Percentiles rank a stretch among this genome's conserved stretches.
Evolutionary conservation across 371 early-diverging fungal genomes (phyloP).

Genomic region (Apophysomyces trapeziformis): DNA sequence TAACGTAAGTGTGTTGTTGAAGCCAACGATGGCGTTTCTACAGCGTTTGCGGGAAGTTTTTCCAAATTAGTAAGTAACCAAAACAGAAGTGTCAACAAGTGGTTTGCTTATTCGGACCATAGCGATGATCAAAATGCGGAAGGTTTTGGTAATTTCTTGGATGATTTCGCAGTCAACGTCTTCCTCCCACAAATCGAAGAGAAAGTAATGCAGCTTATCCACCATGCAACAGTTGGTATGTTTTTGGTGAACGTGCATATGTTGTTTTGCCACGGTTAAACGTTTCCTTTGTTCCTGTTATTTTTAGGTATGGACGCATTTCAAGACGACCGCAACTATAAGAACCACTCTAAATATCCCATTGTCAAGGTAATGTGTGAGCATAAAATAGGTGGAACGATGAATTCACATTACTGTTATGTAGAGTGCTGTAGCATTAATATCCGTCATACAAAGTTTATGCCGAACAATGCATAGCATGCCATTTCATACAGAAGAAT

Average conservation of each 20-base stretch:
- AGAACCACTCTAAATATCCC: slow-evolving; percentile 52
- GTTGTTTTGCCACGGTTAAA: neutral
- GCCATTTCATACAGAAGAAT: slow-evolving; percentile 81
- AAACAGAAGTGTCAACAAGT: neutral
- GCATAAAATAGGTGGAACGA: neutral
- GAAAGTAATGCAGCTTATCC: slow-evolving; percentile 69
- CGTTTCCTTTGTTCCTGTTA: neutral
- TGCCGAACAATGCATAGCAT: slow-evolving; percentile 72
- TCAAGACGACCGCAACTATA: slow-evolving; percentile 57
- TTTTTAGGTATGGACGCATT: slow-evolving; percentile 54
- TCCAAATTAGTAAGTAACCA: slow-evolving; percentile 51
- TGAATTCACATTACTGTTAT: neutral
- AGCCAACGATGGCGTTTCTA: slow-evolving; percentile 70
- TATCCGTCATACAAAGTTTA: slow-evolving; percentile 68
- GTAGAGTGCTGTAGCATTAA: slow-evolving; percentile 69
- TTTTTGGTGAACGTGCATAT: neutral
- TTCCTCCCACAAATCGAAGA: slow-evolving; percentile 80
- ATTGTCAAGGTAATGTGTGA: slow-evolving; percentile 48
- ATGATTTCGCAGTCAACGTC: slow-evolving; percentile 78
- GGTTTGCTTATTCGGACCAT: neutral
- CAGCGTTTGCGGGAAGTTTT: slow-evolving; percentile 60
- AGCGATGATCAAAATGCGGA: slow-evolving; percentile 57
- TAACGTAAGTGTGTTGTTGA: slow-evolving; percentile 72
- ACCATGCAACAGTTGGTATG: slow-evolving; percentile 69
- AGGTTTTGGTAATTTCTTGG: slow-evolving; percentile 72